Evolutionary conservation across 352 stramenopile species (phyloP), one percentile per base, ranked within the genome.

Genomic region (Pythium volutum): DNA sequence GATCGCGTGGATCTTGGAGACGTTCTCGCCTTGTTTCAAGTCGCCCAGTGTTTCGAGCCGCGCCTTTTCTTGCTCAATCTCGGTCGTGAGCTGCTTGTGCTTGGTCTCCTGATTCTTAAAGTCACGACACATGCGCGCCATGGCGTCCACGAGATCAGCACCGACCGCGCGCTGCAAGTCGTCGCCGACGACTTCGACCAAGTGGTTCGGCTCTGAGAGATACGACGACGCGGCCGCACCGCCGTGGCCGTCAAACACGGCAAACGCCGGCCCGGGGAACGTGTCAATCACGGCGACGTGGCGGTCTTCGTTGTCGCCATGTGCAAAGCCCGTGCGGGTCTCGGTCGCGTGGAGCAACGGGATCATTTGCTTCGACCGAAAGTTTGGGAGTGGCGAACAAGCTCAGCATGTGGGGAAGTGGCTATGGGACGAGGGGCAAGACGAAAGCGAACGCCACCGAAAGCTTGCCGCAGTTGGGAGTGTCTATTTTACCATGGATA

Each of bases 401-500:
- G 10, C 23, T 25, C 12, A 15, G 36, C 12, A n/a, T 16, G 36
- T 20, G 43, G 23, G 9, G 43, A 3, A 4, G 12, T 33, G 22
- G 26, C 6, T 38, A 25, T 51, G 45, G 45, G 45, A 51, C 45
- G 45, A 51, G 45, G 45, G 15, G 12, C 4, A 9, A 20, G 16
- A 18, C n/a, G n/a, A n/a, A n/a, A 16, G 42, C 4, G 23, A 51
- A 51, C 41, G 15, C 8, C 41, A 48, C 22, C 10, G 45, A 48
- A 51, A 20, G 8, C 22, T 29, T 36, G 31, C 12, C 9, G 9
- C 2, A 22, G 10, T 10, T 43, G n/a, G 16, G 45, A 41, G n/a
- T n/a, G n/a, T n/a, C n/a, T n/a, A n/a, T n/a, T n/a, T 58, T 73
- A 85, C 81, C 81, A 93, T 15, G 78, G 74, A 36, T 87, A 58